These are phyloP conservation scores for Musa balbisiana DNA, from an alignment of 202 grass and related monocot genomes.

Conservation along the genomic window DNA sequence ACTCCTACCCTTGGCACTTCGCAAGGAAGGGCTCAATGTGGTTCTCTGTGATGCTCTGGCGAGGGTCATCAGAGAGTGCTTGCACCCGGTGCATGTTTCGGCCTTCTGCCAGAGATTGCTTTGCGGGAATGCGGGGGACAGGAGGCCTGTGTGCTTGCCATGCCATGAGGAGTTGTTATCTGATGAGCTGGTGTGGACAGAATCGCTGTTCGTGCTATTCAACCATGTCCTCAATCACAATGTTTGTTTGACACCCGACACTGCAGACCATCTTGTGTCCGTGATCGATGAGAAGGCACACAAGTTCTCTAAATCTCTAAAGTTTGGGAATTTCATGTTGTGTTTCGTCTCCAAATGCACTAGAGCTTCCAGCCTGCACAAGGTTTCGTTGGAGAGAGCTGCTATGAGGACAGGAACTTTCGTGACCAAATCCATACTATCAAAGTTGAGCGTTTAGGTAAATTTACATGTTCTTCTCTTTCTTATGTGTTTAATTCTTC, in stretches of 20 bases:
- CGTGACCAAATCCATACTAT: constrained; percentile 72
- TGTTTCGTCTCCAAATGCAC: constrained; percentile 53
- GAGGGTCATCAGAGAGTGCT: constrained; percentile 58
- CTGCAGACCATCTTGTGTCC: constrained; percentile 33
- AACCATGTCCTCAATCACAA: constrained; percentile 65
- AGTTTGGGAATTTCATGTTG: constrained; percentile 67
- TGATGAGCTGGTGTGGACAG: constrained; percentile 51
- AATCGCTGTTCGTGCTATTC: constrained; percentile 57
- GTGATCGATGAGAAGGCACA: constrained; percentile 44
- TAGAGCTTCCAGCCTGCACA: constrained; percentile 35
- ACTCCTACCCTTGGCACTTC: constrained; percentile 57
- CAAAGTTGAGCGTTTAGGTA: constrained; percentile 30
- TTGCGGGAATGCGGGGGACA: constrained; percentile 33
- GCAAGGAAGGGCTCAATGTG: constrained; percentile 47
- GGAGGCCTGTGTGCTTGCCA: constrained; percentile 42
- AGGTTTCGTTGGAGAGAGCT: constrained; percentile 46
- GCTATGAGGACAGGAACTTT: constrained; percentile 52
- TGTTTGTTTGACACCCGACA: constrained; percentile 53
- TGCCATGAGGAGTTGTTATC: constrained; percentile 36
- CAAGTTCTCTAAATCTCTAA: constrained; percentile 46
- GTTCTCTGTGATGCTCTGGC: constrained; percentile 51
- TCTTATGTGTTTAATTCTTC: no score
- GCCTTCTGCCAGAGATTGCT: constrained; percentile 70
- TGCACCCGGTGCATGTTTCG: constrained; percentile 65
- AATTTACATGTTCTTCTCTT: no score